These are phyloP conservation scores for Ailanthus altissimus DNA, from an alignment of 345 rosid species.

Conservation along the genomic window DNA sequence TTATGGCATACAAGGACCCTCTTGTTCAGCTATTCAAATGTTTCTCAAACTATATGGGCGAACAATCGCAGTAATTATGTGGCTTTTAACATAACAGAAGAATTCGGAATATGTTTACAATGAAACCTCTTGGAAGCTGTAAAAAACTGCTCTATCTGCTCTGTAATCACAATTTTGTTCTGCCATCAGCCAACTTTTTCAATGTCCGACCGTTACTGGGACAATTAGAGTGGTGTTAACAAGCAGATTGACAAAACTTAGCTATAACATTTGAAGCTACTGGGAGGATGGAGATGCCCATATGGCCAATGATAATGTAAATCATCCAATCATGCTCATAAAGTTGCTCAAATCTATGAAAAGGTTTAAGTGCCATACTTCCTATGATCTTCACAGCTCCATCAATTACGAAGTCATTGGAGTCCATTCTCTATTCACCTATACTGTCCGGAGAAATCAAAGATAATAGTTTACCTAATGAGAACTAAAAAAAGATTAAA, in stretches of 20 bases:
- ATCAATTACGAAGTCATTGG: not conserved
- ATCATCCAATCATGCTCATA: not conserved
- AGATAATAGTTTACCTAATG: not conserved
- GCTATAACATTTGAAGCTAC: too few relatives aligned
- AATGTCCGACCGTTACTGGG: not conserved
- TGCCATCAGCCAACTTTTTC: not conserved
- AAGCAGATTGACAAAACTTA: too few relatives aligned
- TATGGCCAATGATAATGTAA: not conserved
- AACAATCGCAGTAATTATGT: not conserved
- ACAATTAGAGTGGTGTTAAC: too few relatives aligned
- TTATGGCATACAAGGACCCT: constrained; percentile 14
- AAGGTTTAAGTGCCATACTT: not conserved
- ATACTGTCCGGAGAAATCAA: not conserved
- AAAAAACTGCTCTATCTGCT: not conserved
- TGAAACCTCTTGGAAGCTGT: not conserved
- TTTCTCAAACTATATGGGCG: not conserved
- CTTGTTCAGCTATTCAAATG: not conserved
- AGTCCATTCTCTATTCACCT: not conserved
- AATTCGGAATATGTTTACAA: not conserved
- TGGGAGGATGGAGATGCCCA: not conserved
- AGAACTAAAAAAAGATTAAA: not conserved
- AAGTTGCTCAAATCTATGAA: not conserved
- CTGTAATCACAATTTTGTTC: not conserved
- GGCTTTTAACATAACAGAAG: not conserved
- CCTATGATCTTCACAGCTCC: not conserved